Evolutionary conservation across 176 grass and related monocot species (phyloP).

Genomic region (Melocanna baccifera): DNA sequence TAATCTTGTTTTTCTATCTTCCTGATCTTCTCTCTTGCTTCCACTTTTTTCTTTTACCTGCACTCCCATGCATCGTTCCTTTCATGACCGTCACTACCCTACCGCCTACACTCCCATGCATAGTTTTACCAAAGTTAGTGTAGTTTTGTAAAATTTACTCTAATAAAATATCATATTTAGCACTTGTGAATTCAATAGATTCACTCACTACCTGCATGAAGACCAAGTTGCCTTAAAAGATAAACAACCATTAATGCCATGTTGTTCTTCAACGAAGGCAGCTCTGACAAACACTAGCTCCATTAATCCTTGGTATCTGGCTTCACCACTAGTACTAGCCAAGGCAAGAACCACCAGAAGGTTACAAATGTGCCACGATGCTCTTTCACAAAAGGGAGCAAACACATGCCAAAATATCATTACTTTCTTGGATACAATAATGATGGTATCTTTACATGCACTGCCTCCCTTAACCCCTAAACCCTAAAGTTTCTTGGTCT

Average conservation of each 20-base stretch:
- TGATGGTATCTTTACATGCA: constrained; percentile 47
- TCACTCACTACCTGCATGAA: background rate
- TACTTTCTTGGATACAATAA: constrained; percentile 37
- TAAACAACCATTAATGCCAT: background rate
- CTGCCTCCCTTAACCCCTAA: constrained; percentile 31
- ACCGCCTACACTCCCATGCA: no score
- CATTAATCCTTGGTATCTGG: background rate
- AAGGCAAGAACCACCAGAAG: background rate
- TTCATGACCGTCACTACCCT: no score
- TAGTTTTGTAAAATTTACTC: no score
- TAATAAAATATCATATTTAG: background rate
- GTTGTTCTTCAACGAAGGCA: background rate
- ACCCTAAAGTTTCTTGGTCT: constrained; percentile 64
- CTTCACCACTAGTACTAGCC: background rate
- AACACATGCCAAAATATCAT: constrained; percentile 34
- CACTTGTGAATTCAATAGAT: background rate
- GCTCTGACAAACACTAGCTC: background rate
- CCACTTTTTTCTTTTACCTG: no score
- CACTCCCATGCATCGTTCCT: no score
- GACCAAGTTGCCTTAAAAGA: background rate
- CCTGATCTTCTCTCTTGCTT: no score
- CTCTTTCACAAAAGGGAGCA: constrained; percentile 28
- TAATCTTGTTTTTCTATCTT: no score
- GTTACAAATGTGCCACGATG: constrained; percentile 5
- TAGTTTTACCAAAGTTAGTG: no score